Percentiles rank a stretch among this genome's conserved stretches.
phyloP scores from a whole-genome alignment of 495 filamentous ascomycete species.

The Hyphodiscus hymeniophilus region DNA sequence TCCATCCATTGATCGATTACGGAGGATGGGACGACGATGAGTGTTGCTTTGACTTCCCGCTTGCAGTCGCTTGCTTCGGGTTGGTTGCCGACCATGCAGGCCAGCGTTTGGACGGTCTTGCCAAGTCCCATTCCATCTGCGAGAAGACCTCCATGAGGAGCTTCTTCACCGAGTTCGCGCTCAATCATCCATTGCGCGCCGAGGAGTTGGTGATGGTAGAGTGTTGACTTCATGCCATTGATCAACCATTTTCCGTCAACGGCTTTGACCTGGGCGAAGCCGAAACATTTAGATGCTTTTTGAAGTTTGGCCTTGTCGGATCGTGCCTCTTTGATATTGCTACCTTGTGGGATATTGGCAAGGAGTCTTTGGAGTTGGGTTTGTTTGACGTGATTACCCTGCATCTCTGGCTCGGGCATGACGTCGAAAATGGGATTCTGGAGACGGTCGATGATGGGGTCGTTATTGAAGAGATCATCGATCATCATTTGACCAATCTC shows the following conservation, averaged over 20 bases:
- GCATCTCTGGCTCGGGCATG: constrained; percentile 7
- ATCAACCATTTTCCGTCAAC: constrained; percentile 38
- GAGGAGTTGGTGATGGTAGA: constrained; percentile 47
- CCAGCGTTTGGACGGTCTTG: constrained; percentile 46
- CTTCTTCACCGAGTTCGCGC: constrained; percentile 34
- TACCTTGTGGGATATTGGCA: constrained; percentile 13
- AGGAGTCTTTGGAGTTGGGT: constrained; percentile 14
- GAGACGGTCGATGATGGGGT: constrained; percentile 15
- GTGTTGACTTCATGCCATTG: constrained; percentile 35
- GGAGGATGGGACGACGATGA: constrained; percentile 46
- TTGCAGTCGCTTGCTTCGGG: constrained; percentile 14
- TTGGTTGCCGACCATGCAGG: constrained; percentile 41
- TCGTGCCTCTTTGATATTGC: not conserved
- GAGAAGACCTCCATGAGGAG: constrained; percentile 45
- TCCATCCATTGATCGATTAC: constrained; percentile 48
- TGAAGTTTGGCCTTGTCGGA: constrained; percentile 19
- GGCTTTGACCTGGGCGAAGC: constrained; percentile 24
- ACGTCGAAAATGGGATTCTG: constrained; percentile 12
- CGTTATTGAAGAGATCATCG: constrained; percentile 7
- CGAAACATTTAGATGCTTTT: constrained; percentile 34
- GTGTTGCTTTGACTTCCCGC: constrained; percentile 19
- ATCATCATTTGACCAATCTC: constrained; percentile 10
- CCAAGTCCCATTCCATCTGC: constrained; percentile 60
- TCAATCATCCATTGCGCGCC: constrained; percentile 49
- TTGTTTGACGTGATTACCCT: constrained; percentile 2